Evolutionary conservation across 2,329 filamentous ascomycete species (phyloP), one percentile per base, ranked within the genome.

Genomic region (Remersonia thermophila): DNA sequence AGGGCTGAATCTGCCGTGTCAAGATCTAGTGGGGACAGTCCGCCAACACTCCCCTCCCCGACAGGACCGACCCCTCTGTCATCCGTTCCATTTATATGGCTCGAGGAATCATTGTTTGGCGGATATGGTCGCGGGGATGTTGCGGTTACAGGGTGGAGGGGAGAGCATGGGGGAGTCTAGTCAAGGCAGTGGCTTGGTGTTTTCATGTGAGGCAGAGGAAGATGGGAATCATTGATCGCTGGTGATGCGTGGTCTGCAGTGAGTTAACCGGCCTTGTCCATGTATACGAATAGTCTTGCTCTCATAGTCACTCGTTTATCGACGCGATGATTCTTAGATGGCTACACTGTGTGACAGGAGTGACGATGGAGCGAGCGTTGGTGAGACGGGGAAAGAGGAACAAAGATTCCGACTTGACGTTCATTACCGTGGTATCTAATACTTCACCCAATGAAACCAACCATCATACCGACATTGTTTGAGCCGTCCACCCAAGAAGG

Each of bases 241-340:
- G 20, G 13, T 45, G 39, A 48, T 48, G 46, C 46, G 38, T 38
- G 46, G 44, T 45, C 47, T 36, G 39, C 30, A 41, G 45, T 44
- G 43, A 43, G 46, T 47, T 42, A 49, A 39, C 30, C 30, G 43
- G 43, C 45, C 43, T 47, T 45, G 48, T 45, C 46, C 45, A 50
- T 50, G 45, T 50, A 50, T 23, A 35, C 39, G 36, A 40, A 47
- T 48, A 50, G 38, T 47, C 45, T 46, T 33, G 40, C 42, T 43
- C 44, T 45, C 35, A 47, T 48, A 51, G 46, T 45, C 46, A 39
- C 44, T 51, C 45, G 23, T 40, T 50, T 44, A 49, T 29, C 42
- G 23, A 14, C 29, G 20, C 20, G 20, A 23, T 23, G 23, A 36
- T 30, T 39, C 30, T 35, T 44, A 34, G 36, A 29, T 12, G 5